Base-by-base conservation (phyloP, 139 green algal species). In the Penium margaritaceum region DNA sequence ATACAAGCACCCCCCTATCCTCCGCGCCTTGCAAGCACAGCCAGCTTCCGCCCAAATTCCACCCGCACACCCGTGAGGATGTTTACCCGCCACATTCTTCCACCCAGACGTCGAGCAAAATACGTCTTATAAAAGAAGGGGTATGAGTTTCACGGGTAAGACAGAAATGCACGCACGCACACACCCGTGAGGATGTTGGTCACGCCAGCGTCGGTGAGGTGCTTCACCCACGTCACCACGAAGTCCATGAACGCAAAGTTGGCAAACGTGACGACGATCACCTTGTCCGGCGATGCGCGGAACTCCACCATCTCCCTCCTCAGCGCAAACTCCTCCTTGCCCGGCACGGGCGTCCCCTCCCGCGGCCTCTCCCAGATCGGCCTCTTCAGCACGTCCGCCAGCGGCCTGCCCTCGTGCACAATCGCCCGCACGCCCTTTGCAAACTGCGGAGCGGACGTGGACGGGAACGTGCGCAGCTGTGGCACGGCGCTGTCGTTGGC, bases 221-320 rank as follows among this genome's bases (percentile, higher is more conserved):
- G 92, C n/a, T 77, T 43, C 3, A 95, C 86, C 90, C 91, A 98
- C 24, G 91, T 94, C 41, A 85, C 65, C 3, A 91, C 90, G 85
- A 97, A 97, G 70, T 96, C 91, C 7, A 87, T 76, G 80, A 96
- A 97, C 69, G 95, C 89, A 54, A 85, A 87, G 74, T 97, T 97
- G 53, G 92, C 91, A 88, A 91, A 97, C 0, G 91, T 96, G 29
- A 97, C 90, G 34, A 83, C 68, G 14, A 97, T 72, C 32, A 87
- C 85, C n/a, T n/a, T n/a, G 30, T 86, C 84, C 39, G 88, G 72
- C 34, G 84, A 63, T 0, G 88, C 82, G 33, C 89, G 58, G 19
- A 68, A 65, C 34, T 89, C 61, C 14, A 90, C 82, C 68, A 87
- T 71, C 1, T 76, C 75, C 33, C 29, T 44, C 30, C 60, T 34